phyloP scores from a whole-genome alignment of 768 basidiomycete genomes.

The Collybia sordida region DNA sequence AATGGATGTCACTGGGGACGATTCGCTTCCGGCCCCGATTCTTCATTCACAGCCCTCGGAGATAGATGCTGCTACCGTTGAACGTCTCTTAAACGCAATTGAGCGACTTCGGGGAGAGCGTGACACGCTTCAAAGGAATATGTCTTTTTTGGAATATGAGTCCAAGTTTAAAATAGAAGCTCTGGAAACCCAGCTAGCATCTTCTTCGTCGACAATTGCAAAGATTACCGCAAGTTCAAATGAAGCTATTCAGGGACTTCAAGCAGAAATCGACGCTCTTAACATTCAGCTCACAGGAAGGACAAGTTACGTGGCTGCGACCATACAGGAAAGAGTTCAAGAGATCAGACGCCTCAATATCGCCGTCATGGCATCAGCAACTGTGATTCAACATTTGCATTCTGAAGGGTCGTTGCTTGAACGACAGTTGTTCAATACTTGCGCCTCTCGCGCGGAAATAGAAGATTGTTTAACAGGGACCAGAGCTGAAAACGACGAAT shows the following conservation, averaged over 20 bases:
- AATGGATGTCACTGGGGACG: not conserved
- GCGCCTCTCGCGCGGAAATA: conserved; percentile 9
- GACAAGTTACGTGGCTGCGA: conserved; percentile 11
- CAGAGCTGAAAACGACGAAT: conserved; percentile 19
- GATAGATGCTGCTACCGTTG: conserved; percentile 32
- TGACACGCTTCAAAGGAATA: conserved; percentile 57
- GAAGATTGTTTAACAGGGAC: conserved; percentile 11
- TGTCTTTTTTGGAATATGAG: conserved; percentile 71
- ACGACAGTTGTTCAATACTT: not conserved
- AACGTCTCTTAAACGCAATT: conserved; percentile 58
- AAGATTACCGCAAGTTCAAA: conserved; percentile 15
- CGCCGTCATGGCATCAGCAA: conserved; percentile 30
- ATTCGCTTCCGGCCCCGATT: conserved; percentile 1
- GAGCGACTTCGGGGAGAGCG: conserved; percentile 70
- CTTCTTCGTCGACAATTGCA: conserved; percentile 17
- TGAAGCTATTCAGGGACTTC: conserved; percentile 23
- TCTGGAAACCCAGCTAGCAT: conserved; percentile 48
- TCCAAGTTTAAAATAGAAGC: conserved; percentile 63
- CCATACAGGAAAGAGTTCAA: conserved; percentile 22
- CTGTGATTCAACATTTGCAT: conserved; percentile 40
- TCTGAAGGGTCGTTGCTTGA: conserved; percentile 19
- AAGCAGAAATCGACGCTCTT: conserved; percentile 28
- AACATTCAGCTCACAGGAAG: conserved; percentile 16
- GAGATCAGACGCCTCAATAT: conserved; percentile 32
- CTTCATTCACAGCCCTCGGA: conserved; percentile 5